Evolutionary conservation across 2,329 filamentous ascomycete genomes (phyloP).

Genomic region (Ophiostoma sp.): DNA sequence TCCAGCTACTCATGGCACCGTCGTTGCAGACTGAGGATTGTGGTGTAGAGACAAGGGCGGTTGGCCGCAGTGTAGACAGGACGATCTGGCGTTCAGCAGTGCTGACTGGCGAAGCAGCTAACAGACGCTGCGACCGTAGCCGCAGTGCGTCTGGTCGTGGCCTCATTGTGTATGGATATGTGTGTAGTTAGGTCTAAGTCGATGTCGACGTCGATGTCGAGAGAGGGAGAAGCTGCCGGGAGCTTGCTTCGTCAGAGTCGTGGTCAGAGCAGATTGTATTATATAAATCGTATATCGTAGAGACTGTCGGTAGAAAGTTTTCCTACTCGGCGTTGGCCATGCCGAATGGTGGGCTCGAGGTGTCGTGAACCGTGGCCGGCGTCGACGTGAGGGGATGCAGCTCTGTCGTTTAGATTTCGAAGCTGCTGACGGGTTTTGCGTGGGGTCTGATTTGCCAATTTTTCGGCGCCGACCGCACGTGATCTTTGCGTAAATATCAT

Average conservation of each 20-base stretch:
- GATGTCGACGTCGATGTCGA: not conserved
- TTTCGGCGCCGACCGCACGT: not conserved
- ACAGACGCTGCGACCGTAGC: constrained; percentile 17
- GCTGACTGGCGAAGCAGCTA: not conserved
- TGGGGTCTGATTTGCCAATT: constrained; percentile 9
- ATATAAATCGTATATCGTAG: not conserved
- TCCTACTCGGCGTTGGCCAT: not conserved
- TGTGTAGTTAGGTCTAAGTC: not conserved
- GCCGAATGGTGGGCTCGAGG: not conserved
- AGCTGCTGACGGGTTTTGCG: constrained; percentile 7
- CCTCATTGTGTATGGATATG: constrained; percentile 16
- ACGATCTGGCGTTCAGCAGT: not conserved
- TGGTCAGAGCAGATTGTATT: not conserved
- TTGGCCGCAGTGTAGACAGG: not conserved
- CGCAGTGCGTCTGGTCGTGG: constrained; percentile 16
- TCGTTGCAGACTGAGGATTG: not conserved
- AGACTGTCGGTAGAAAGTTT: not conserved
- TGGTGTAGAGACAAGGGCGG: not conserved
- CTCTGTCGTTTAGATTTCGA: not conserved
- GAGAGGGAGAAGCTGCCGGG: not conserved
- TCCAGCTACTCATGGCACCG: constrained; percentile 10
- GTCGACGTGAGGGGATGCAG: not conserved
- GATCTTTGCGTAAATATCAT: not conserved
- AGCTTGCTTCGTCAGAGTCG: not conserved
- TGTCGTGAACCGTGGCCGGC: not conserved